These are phyloP conservation scores for Mortierella sp. DNA, from an alignment of 371 early-diverging fungal species.

Conservation along the genomic window DNA sequence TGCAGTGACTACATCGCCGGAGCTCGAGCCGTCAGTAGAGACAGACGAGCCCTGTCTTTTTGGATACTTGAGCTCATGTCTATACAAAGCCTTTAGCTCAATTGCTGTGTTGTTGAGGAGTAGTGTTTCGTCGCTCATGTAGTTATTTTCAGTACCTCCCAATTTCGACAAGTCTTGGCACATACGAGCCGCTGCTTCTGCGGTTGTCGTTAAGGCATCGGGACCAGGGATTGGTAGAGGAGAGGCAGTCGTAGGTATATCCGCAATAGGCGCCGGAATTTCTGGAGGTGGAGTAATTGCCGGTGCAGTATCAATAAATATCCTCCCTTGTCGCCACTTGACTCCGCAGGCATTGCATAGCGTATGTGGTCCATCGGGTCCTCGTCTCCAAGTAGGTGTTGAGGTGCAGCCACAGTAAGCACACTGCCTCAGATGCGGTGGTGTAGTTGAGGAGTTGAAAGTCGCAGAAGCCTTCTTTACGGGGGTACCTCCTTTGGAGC, in stretches of 20 bases:
- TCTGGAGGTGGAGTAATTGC: neutral
- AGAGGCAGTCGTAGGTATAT: neutral
- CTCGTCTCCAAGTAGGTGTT: slow-evolving; percentile 81
- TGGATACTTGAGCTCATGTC: neutral
- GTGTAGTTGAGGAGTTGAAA: neutral
- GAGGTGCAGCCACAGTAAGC: slow-evolving; percentile 72
- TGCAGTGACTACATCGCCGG: neutral
- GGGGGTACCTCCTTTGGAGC: neutral
- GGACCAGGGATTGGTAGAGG: slow-evolving; percentile 8
- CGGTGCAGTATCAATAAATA: slow-evolving; percentile 54
- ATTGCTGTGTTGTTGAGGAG: neutral
- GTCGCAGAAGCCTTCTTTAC: neutral
- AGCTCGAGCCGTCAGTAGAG: neutral
- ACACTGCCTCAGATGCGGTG: slow-evolving; percentile 52
- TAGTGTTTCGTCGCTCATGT: neutral
- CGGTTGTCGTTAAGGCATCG: slow-evolving; percentile 23
- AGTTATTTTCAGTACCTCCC: neutral
- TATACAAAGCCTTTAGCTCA: neutral
- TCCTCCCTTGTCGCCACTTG: slow-evolving; percentile 67
- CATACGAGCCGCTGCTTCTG: slow-evolving; percentile 34
- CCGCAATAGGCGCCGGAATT: neutral
- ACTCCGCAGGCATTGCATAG: slow-evolving; percentile 79
- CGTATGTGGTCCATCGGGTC: slow-evolving; percentile 76
- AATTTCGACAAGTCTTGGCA: neutral
- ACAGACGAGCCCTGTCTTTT: neutral